A percentile compares a stretch with the other conserved stretches of the same genome.
Conservation (phyloP, 192 early-diverging fungal genomes). For the Backusella parvicylindrica region DNA sequence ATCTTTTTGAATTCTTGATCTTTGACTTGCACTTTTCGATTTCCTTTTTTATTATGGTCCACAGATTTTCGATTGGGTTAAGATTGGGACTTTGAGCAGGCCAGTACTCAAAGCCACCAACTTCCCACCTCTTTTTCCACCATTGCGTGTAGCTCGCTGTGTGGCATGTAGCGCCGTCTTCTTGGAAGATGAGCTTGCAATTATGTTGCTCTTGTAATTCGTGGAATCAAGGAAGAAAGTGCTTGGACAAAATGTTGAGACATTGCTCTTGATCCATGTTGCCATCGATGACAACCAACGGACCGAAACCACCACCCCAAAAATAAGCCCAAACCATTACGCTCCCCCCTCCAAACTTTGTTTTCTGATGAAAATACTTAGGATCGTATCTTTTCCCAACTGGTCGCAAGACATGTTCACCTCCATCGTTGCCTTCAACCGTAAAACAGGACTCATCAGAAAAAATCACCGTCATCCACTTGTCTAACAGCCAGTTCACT, state of each 20-base stretch:
- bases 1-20: too few relatives aligned
- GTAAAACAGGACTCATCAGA: not conserved
- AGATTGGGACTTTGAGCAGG: too few relatives aligned
- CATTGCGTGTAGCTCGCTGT: too few relatives aligned
- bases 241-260: not conserved
- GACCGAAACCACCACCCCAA: not conserved
- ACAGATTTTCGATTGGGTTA: too few relatives aligned
- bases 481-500: too few relatives aligned
- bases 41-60: too few relatives aligned
- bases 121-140: too few relatives aligned
- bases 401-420: not conserved
- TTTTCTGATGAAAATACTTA: not conserved
- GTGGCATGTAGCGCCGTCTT: too few relatives aligned
- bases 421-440: not conserved
- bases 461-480: not conserved
- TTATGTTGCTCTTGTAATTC: too few relatives aligned
- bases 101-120: too few relatives aligned
- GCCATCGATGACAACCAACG: not conserved
- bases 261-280: not conserved
- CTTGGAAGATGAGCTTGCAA: too few relatives aligned
- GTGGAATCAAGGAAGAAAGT: not conserved
- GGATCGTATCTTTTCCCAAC: not conserved
- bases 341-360: not conserved
- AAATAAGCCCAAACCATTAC: not conserved
- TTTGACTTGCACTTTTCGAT: too few relatives aligned